Base-by-base conservation (phyloP, 2,329 filamentous ascomycete species). In the Alternaria sp. region DNA sequence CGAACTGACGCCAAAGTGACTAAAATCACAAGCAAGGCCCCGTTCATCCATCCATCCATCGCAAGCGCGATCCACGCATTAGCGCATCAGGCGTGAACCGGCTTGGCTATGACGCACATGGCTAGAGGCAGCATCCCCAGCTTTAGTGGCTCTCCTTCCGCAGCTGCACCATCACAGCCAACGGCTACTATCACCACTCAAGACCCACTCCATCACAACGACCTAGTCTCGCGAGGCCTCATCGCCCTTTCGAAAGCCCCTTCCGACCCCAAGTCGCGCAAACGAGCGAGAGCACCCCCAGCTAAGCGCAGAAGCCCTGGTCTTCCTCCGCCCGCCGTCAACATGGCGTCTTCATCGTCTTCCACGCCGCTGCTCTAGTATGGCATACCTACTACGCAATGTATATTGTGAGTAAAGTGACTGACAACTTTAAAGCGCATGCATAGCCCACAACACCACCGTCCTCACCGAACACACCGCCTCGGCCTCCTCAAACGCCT, bases 381-480 rank as follows among this genome's bases (percentile, higher is more conserved):
- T 36, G 69, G 40, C 13, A 36, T 17, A 40, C 17, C 17, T 43
- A 44, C 51, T 40, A 17, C 40, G 13, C 25, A 36, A 46, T 36
- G n/a, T 36, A 53, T 23, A 2, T 15, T 15, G 8, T 5, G 12
- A 17, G 10, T 5, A 25, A 61, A 7, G 15, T 25, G 26, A 49
- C 69, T 73, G 65, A 73, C 68, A 60, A 44, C 1, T 15, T 19
- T 49, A 47, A 66, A 97, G 93, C 83, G 90, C 93, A 71, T 98
- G 96, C 84, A 96, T 99, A 81, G 93, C 96, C 54, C 90, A 98
- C 83, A 91, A 96, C 77, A 92, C 89, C 59, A 98, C 94, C 49
- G 97, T 99, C 82, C 90, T 99, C 65, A 85, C 92, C 75, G 96
- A 99, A 83, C 95, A 96, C 84, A 96, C 93, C 52, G 90, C 93